A percentile compares a stretch with the other conserved stretches of the same genome.
phyloP scores from a whole-genome alignment of 2,329 filamentous ascomycete species.

The Fusarium sp. region DNA sequence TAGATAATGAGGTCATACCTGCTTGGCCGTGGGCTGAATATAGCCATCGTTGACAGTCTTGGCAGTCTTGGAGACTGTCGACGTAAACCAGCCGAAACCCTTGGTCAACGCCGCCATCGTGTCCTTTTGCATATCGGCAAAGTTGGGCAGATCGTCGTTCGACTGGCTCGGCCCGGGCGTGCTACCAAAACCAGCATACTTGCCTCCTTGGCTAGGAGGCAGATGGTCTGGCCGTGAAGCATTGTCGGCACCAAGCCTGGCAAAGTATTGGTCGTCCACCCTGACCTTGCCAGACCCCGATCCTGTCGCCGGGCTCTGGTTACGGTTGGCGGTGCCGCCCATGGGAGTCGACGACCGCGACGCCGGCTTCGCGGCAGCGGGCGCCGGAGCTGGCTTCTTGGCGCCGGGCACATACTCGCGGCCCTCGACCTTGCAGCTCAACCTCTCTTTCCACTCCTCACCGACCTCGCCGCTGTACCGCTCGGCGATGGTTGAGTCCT shows the following conservation, averaged over 20 bases:
- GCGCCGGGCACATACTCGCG: conserved; percentile 83
- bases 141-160: conserved; percentile 67
- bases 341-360: conserved; percentile 56
- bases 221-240: conserved; percentile 78
- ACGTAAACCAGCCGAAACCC: conserved; percentile 94
- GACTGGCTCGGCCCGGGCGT: conserved; percentile 67
- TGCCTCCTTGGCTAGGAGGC: conserved; percentile 90
- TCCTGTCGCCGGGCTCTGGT: conserved; percentile 51
- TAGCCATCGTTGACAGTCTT: conserved; percentile 92
- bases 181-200: conserved; percentile 91
- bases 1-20: conserved; percentile 63
- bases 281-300: conserved; percentile 62
- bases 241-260: conserved; percentile 85
- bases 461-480: conserved; percentile 90
- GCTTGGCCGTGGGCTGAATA: conserved; percentile 91
- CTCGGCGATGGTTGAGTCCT: conserved; percentile 89
- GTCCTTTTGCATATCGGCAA: conserved; percentile 93
- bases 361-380: conserved; percentile 47
- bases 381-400: conserved; percentile 59
- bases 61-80: conserved; percentile 87
- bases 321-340: conserved; percentile 53
- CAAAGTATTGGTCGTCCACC: conserved; percentile 91
- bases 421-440: conserved; percentile 89
- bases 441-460: conserved; percentile 93
- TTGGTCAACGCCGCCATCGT: conserved; percentile 89